These are phyloP conservation scores for Mrakia gelida DNA, from an alignment of 768 basidiomycete genomes.

Conservation along the genomic window DNA sequence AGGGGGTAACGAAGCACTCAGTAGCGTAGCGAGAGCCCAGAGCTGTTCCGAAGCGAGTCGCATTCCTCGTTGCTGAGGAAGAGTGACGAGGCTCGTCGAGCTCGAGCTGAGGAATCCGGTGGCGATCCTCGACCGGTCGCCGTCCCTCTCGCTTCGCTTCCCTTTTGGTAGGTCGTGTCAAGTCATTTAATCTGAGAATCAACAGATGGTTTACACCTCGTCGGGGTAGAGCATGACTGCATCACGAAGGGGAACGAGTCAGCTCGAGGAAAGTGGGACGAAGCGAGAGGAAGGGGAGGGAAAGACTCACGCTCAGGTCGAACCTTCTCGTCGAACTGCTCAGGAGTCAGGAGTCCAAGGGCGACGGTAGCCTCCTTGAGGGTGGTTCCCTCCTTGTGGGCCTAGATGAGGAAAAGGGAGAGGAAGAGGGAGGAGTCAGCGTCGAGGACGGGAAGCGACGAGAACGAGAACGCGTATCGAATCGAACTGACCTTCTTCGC, in stretches of 20 bases:
- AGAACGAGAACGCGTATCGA: neutral
- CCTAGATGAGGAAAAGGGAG: constrained; percentile 41
- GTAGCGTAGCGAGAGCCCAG: no score
- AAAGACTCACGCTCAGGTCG: constrained; percentile 45
- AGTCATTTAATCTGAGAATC: neutral
- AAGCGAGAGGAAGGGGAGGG: neutral
- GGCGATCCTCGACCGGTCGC: neutral
- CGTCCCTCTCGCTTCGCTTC: neutral
- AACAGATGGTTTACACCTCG: constrained; percentile 36
- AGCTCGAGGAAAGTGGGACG: neutral
- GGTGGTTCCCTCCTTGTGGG: constrained; percentile 97
- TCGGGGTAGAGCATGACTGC: constrained; percentile 45
- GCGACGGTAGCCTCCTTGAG: constrained; percentile 89
- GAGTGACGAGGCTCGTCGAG: no score
- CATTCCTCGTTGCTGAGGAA: no score
- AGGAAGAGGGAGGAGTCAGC: no score
- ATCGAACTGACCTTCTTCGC: constrained; percentile 66
- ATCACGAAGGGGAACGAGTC: constrained; percentile 23
- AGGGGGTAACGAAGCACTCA: neutral
- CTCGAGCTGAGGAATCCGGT: neutral
- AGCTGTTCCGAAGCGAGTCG: no score
- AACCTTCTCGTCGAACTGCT: constrained; percentile 90
- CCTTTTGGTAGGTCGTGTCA: neutral
- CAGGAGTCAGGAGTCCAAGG: constrained; percentile 75
- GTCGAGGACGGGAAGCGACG: no score